A percentile compares a stretch with the other conserved stretches of the same genome.
These are phyloP conservation scores for Lactuca sativa DNA, from an alignment of 129 eudicot genomes.

Conservation along the genomic window DNA sequence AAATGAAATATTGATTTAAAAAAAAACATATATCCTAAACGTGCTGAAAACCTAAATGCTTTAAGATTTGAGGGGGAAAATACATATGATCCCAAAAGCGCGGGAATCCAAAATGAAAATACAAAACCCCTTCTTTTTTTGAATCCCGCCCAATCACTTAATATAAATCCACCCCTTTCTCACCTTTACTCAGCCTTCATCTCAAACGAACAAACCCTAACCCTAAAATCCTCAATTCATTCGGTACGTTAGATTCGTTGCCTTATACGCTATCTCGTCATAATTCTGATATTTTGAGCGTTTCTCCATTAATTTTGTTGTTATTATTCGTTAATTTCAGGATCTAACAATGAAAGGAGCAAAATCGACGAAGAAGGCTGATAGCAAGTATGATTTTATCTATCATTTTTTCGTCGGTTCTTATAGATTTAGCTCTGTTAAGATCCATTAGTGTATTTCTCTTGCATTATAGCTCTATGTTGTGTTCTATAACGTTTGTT, in stretches of 20 bases:
- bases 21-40: background rate
- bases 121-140: slow-evolving; percentile 21
- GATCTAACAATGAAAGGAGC: slow-evolving; percentile 50
- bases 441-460: background rate
- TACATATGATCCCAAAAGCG: slow-evolving; percentile 33
- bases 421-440: background rate
- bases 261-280: background rate
- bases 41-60: background rate
- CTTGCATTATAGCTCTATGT: background rate
- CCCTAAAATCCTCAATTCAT: slow-evolving; percentile 18
- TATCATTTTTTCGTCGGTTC: background rate
- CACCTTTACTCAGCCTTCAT: slow-evolving; percentile 8
- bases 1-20: background rate
- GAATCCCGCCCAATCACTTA: slow-evolving; percentile 48
- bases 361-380: slow-evolving; percentile 49
- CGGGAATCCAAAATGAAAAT: slow-evolving; percentile 40
- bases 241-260: slow-evolving; percentile 4
- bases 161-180: slow-evolving; percentile 22
- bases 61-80: slow-evolving; percentile 27
- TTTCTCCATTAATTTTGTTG: background rate
- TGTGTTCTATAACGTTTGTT: background rate
- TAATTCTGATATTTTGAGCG: background rate
- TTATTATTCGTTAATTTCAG: slow-evolving; percentile 10
- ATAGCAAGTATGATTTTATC: slow-evolving; percentile 30
- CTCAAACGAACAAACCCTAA: slow-evolving; percentile 30